These are phyloP conservation scores for Penicillium sp. DNA, from an alignment of 2,329 filamentous ascomycete genomes.

Conservation along the genomic window DNA sequence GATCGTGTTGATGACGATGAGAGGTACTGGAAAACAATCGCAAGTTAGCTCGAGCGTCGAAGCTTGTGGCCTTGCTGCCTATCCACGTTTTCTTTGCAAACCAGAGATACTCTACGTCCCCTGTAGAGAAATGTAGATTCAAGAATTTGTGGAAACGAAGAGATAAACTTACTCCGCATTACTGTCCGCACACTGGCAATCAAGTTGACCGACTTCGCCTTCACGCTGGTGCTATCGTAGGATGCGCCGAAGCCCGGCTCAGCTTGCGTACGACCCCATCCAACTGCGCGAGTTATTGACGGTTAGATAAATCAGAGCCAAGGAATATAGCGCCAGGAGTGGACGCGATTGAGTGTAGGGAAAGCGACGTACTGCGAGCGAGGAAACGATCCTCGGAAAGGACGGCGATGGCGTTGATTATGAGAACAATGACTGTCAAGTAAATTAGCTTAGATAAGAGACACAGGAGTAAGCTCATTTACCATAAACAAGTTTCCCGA, in stretches of 20 bases:
- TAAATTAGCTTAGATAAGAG: slow-evolving; percentile 6
- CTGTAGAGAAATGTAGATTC: no score
- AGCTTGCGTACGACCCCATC: slow-evolving; percentile 67
- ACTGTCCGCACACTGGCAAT: slow-evolving; percentile 89
- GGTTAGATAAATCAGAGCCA: slow-evolving; percentile 1
- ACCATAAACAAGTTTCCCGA: slow-evolving; percentile 77
- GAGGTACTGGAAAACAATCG: slow-evolving; percentile 64
- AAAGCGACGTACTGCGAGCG: slow-evolving; percentile 64
- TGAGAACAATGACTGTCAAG: slow-evolving; percentile 72
- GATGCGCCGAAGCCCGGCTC: slow-evolving; percentile 79
- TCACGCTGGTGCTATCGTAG: slow-evolving; percentile 75
- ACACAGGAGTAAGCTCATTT: slow-evolving; percentile 19
- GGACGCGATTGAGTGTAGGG: slow-evolving; percentile 1
- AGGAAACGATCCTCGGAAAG: slow-evolving; percentile 95
- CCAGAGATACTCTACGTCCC: background rate
- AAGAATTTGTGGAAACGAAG: no score
- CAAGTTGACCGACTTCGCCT: slow-evolving; percentile 84
- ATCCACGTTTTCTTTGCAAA: background rate
- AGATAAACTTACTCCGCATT: slow-evolving; percentile 76
- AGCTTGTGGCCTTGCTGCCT: background rate
- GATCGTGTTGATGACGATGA: slow-evolving; percentile 80
- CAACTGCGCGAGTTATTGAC: slow-evolving; percentile 60
- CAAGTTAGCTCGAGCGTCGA: slow-evolving; percentile 11
- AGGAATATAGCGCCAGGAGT: background rate
- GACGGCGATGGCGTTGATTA: slow-evolving; percentile 91